Percentiles rank a stretch among this genome's conserved stretches.
These are phyloP conservation scores for Apiospora hydei DNA, from an alignment of 2,329 filamentous ascomycete genomes.

Conservation along the genomic window DNA sequence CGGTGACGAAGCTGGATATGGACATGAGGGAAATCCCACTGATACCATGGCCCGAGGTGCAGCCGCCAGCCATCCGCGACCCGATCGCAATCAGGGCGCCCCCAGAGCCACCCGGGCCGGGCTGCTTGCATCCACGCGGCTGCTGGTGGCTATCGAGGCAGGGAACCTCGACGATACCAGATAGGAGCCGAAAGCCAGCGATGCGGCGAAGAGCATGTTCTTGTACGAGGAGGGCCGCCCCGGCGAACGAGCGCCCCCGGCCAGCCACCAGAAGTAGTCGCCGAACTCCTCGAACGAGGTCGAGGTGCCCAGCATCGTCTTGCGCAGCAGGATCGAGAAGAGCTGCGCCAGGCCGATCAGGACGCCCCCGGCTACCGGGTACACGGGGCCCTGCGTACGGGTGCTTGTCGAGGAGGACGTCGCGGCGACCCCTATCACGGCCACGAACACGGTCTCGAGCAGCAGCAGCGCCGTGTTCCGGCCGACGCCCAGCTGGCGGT, in stretches of 20 bases:
- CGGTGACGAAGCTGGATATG: constrained; percentile 67
- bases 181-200: constrained; percentile 57
- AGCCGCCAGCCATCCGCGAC: constrained; percentile 68
- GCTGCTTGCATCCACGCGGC: constrained; percentile 39
- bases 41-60: constrained; percentile 74
- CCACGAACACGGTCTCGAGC: constrained; percentile 52
- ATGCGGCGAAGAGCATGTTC: constrained; percentile 60
- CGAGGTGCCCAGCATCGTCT: constrained; percentile 66
- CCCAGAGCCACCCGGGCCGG: constrained; percentile 52
- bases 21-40: constrained; percentile 70
- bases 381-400: constrained; percentile 45
- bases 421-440: constrained; percentile 47
- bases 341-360: constrained; percentile 66
- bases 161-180: constrained; percentile 44
- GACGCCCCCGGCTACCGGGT: constrained; percentile 62
- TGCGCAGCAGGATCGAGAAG: constrained; percentile 60
- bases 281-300: constrained; percentile 68
- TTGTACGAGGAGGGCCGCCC: constrained; percentile 44
- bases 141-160: constrained; percentile 34
- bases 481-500: constrained; percentile 51
- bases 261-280: constrained; percentile 57
- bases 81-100: constrained; percentile 67
- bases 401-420: constrained; percentile 41
- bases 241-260: constrained; percentile 37
- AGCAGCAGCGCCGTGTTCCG: constrained; percentile 46